A percentile compares a stretch with the other conserved stretches of the same genome.
Conservation (phyloP, 108 stramenopile species). For the Nitzschia sp. region DNA sequence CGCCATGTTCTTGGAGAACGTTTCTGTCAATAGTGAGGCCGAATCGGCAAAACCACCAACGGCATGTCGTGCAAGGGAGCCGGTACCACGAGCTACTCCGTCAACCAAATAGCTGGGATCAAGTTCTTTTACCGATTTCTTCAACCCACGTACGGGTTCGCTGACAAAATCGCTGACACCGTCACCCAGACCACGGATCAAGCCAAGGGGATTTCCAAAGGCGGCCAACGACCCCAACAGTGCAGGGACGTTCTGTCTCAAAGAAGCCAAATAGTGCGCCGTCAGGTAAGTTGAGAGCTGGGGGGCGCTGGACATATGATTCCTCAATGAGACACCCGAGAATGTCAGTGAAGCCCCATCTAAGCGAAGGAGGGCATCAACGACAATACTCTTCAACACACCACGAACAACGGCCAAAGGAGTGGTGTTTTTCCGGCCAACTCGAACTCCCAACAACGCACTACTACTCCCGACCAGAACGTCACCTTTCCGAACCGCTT, state of each 20-base stretch:
- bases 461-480: conserved; percentile 51
- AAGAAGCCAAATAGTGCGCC: conserved; percentile 74
- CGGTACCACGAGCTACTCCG: conserved; percentile 86
- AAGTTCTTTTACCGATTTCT: conserved; percentile 72
- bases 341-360: conserved; percentile 70
- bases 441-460: conserved; percentile 57
- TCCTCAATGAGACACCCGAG: conserved; percentile 55
- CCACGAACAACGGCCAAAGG: conserved; percentile 63
- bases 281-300: conserved; percentile 57
- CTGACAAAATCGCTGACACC: conserved; percentile 80
- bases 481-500: conserved; percentile 82
- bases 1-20: conserved; percentile 79
- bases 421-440: conserved; percentile 69
- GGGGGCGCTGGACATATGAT: conserved; percentile 56
- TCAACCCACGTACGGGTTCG: conserved; percentile 80
- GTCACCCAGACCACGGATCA: conserved; percentile 80
- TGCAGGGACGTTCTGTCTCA: conserved; percentile 77
- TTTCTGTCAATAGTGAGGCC: conserved; percentile 77
- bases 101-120: conserved; percentile 75
- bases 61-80: conserved; percentile 79
- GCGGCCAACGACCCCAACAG: conserved; percentile 82
- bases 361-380: conserved; percentile 67
- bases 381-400: conserved; percentile 71
- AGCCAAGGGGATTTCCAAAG: conserved; percentile 87
- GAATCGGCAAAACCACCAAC: conserved; percentile 89